A percentile compares a stretch with the other conserved stretches of the same genome.
Evolutionary conservation across 129 eudicot species (phyloP).

Genomic region (Tagetes patula): DNA sequence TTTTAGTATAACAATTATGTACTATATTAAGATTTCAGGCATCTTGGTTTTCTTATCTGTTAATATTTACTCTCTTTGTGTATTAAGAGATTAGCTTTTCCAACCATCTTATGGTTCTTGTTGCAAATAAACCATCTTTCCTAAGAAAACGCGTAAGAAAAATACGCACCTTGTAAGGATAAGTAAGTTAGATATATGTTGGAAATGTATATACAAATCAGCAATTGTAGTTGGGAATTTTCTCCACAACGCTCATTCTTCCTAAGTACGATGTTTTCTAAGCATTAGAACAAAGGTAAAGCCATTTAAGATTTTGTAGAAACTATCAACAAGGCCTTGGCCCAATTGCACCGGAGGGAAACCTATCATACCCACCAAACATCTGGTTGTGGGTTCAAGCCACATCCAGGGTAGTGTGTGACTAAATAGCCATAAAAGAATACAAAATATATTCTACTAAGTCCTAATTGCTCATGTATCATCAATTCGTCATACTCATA

Average conservation of each 20-base stretch:
- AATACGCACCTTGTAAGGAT: too few species aligned
- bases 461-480: not conserved
- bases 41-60: not conserved
- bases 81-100: slow-evolving; percentile 1
- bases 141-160: slow-evolving; percentile 7
- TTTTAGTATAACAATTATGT: slow-evolving; percentile 1
- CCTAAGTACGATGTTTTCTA: too few species aligned
- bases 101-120: slow-evolving; percentile 14
- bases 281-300: too few species aligned
- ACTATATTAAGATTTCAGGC: not conserved
- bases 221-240: too few species aligned
- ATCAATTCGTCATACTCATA: not conserved
- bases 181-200: too few species aligned
- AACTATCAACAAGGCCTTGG: not conserved
- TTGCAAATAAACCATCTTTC: slow-evolving; percentile 2
- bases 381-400: slow-evolving; percentile 1
- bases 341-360: not conserved
- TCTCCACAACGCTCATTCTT: too few species aligned
- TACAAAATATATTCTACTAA: not conserved
- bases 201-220: too few species aligned
- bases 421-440: not conserved
- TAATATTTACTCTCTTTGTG: not conserved
- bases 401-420: not conserved
- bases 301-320: too few species aligned
- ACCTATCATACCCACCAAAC: not conserved